phyloP scores from a whole-genome alignment of 225 moss, liverwort and hornwort species.

The Climacium dendroides region DNA sequence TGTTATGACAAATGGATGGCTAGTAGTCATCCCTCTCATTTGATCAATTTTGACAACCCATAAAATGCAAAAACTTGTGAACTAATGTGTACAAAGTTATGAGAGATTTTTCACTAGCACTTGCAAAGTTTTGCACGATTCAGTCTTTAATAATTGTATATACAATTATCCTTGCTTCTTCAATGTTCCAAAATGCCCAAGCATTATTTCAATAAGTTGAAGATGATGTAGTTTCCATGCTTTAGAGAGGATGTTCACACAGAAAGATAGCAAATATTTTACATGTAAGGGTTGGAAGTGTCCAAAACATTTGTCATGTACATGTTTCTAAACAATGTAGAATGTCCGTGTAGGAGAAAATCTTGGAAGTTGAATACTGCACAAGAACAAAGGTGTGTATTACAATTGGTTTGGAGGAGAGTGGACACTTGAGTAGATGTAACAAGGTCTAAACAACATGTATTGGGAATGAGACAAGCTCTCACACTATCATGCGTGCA shows the following conservation, averaged over 20 bases:
- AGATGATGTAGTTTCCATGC: neutral
- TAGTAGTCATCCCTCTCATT: too few species aligned
- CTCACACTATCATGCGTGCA: neutral
- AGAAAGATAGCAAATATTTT: neutral
- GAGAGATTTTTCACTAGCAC: too few species aligned
- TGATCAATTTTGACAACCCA: too few species aligned
- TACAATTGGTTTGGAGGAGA: rapidly evolving
- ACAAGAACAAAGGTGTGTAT: neutral
- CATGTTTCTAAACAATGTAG: neutral
- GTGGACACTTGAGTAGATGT: rapidly evolving
- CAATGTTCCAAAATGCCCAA: rapidly evolving
- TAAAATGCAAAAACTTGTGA: neutral
- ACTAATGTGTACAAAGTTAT: too few species aligned
- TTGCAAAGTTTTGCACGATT: neutral
- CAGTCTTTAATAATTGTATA: neutral
- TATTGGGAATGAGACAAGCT: neutral
- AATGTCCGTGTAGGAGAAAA: rapidly evolving
- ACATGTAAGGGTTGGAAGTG: rapidly evolving
- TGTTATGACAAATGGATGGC: too few species aligned
- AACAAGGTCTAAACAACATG: rapidly evolving
- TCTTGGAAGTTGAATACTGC: neutral
- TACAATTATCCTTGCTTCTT: neutral
- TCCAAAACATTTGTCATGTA: neutral
- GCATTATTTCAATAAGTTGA: rapidly evolving
- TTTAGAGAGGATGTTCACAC: neutral